Base-by-base conservation (phyloP, 1,284 basidiomycete species). In the Puccinia novopanici region DNA sequence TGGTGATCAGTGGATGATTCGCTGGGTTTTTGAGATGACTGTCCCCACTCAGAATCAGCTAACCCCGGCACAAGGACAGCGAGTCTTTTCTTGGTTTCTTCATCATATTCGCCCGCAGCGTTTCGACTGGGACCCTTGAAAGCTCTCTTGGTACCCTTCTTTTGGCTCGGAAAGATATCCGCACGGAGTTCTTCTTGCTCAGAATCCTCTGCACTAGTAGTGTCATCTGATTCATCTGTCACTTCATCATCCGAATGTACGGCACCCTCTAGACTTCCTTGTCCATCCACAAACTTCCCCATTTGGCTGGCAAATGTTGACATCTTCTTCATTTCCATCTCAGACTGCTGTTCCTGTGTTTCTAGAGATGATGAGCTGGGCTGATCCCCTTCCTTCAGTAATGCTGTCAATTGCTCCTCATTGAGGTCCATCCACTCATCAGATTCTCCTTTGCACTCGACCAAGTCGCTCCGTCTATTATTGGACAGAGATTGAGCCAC, bases 231-330 rank as follows among this genome's bases (percentile, higher is more conserved):
- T 61, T 61, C 57, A 55, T 74, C 71, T 13, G 78, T 72, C 37
- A 72, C 61, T 30, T 80, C 78, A 74, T 80, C 78, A 67, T 80
- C 78, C 50, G 78, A 80, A 74, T 80, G 78, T 82, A 88, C 86
- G 0, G 93, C 95, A 0, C 95, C 95, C 83, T 93, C 91, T 6
- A 96, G 82, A 82, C 92, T 91, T 6, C 95, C 95, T 85, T 94
- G 87, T 1, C 92, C 93, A 83, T 94, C 91, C 1, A 98, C 90
- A 84, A 98, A 98, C 42, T 88, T 88, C 84, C 93, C 91, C 0
- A 98, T 92, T 85, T 93, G 93, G 82, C 89, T 87, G 13, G 95
- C 94, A 71, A 98, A 88, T 82, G 90, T 89, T 83, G 90, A 89
- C 63, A 98, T 86, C 77, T 89, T 90, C 22, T 88, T 85, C 1